Conservation (phyloP, 2,329 filamentous ascomycete genomes). For the Pseudogymnoascus sp. region DNA sequence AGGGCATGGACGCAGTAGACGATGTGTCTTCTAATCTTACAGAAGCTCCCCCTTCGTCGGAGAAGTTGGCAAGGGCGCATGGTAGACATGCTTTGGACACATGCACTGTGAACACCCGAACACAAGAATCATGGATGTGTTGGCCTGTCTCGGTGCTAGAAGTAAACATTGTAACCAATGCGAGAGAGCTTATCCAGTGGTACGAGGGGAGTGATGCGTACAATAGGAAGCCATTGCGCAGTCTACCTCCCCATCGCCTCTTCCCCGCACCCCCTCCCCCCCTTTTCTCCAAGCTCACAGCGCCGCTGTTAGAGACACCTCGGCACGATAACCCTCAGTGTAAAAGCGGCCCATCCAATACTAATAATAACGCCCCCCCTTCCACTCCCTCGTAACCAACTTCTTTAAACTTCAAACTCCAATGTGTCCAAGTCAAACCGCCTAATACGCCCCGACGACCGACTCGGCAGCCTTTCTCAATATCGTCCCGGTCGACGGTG, state of each 20-base stretch:
- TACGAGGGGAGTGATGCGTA: neutral
- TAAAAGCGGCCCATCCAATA: neutral
- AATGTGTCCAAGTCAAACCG: neutral
- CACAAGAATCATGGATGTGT: neutral
- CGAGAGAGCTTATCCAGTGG: slow-evolving; percentile 2
- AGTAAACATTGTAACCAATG: neutral
- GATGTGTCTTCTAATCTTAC: neutral
- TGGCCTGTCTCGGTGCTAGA: neutral
- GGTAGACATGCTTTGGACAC: slow-evolving; percentile 1
- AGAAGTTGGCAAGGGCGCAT: neutral
- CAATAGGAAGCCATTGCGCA: neutral
- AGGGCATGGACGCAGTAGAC: neutral
- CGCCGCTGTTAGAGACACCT: neutral
- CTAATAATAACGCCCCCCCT: slow-evolving; percentile 13
- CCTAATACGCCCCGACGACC: neutral
- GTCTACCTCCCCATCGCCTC: neutral
- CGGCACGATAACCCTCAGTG: neutral
- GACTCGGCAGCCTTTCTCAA: neutral
- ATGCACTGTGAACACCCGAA: neutral
- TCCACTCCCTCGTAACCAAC: neutral
- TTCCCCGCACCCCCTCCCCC: neutral
- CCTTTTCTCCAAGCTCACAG: neutral
- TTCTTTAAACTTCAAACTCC: neutral
- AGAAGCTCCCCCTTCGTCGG: neutral
- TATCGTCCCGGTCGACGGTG: neutral